These are phyloP conservation scores for Auricularia sp. DNA, from an alignment of 768 basidiomycete species.

Conservation along the genomic window DNA sequence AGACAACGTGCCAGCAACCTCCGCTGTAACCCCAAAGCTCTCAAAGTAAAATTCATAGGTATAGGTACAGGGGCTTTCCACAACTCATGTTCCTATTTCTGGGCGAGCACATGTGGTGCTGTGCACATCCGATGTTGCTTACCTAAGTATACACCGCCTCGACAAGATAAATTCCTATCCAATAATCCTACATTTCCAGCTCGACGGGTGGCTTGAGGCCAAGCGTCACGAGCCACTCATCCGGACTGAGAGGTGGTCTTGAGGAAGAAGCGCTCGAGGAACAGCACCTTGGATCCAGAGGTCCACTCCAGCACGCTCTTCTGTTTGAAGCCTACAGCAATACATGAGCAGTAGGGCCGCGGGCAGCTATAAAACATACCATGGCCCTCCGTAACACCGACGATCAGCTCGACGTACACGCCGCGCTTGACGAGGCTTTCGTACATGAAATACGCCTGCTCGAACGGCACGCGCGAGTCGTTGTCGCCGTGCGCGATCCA, in stretches of 20 bases:
- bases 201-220: no score
- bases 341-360: neutral
- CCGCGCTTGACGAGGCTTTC: constrained; percentile 20
- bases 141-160: no score
- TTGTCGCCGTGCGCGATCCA: constrained; percentile 33
- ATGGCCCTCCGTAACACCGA: constrained; percentile 33
- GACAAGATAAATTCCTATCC: no score
- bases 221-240: no score
- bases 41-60: no score
- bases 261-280: constrained; percentile 23
- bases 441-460: constrained; percentile 30
- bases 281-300: constrained; percentile 29
- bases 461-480: constrained; percentile 29
- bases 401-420: constrained; percentile 25
- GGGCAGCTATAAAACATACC: constrained; percentile 18
- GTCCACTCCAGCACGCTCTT: constrained; percentile 34
- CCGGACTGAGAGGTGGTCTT: neutral
- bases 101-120: no score
- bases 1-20: no score
- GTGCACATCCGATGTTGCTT: no score
- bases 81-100: no score
- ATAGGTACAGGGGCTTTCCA: no score
- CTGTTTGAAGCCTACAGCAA: constrained; percentile 29
- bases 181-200: no score
- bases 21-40: no score